Evolutionary conservation across 139 green algal genomes (phyloP).

Genomic region (Pseudopediastrum boryanum): DNA sequence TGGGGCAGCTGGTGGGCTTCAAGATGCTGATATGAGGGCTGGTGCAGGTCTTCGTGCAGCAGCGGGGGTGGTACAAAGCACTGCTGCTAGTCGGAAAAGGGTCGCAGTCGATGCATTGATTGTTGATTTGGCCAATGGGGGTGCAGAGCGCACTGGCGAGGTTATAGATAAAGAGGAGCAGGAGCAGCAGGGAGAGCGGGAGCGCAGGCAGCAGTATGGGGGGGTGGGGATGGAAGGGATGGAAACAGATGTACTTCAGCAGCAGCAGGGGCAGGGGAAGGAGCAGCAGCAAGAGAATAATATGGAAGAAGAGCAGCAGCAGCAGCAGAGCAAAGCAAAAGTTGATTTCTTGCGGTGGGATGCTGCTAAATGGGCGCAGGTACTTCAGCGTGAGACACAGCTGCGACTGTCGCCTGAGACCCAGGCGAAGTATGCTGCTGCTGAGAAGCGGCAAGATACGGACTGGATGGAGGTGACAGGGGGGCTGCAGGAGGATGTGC

Average conservation of each 20-base stretch:
- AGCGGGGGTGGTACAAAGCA: too few species aligned
- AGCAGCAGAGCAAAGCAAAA: background rate
- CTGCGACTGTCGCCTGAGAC: slow-evolving; percentile 17
- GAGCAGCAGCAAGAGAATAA: background rate
- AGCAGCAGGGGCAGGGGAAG: background rate
- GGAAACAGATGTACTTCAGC: background rate
- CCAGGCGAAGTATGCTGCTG: slow-evolving; percentile 3
- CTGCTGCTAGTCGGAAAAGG: too few species aligned
- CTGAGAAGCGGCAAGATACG: background rate
- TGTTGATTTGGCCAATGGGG: too few species aligned
- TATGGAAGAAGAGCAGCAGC: background rate
- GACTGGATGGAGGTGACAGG: slow-evolving; percentile 39
- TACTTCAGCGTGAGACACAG: background rate
- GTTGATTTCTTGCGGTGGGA: background rate
- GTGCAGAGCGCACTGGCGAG: too few species aligned
- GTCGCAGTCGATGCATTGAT: too few species aligned
- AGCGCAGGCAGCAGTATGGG: too few species aligned
- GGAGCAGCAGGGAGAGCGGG: too few species aligned
- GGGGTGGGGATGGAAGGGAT: too few species aligned
- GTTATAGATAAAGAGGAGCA: too few species aligned
- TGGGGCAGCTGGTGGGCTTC: too few species aligned
- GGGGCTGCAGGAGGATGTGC: slow-evolving; percentile 21
- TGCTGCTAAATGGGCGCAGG: background rate
- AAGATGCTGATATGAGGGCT: too few species aligned
- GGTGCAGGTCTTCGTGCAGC: too few species aligned